A percentile compares a stretch with the other conserved stretches of the same genome.
Evolutionary conservation across 495 filamentous ascomycete genomes (phyloP).

Genomic region (Podospora sp.): DNA sequence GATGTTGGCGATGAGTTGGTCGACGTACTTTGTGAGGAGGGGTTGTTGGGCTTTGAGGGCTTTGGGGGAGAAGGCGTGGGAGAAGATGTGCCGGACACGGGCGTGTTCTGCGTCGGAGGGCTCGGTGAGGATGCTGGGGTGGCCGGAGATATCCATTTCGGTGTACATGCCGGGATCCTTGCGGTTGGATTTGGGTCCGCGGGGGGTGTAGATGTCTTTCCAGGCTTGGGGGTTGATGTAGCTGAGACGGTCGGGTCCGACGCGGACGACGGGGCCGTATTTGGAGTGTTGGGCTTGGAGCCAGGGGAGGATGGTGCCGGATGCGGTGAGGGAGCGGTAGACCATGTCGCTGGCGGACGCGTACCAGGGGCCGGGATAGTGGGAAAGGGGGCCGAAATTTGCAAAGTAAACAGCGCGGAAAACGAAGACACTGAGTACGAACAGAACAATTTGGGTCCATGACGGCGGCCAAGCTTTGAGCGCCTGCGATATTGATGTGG

Average conservation of each 20-base stretch:
- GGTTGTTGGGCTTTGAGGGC: conserved; percentile 49
- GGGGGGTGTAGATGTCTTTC: conserved; percentile 52
- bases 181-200: conserved; percentile 22
- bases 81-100: conserved; percentile 41
- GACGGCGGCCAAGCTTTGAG: too few species aligned
- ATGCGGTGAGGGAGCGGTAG: conserved; percentile 24
- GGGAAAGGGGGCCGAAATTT: conserved; percentile 22
- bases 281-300: conserved; percentile 38
- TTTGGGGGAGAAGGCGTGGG: conserved; percentile 51
- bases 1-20: conserved; percentile 37
- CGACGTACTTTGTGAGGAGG: conserved; percentile 46
- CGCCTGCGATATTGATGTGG: too few species aligned
- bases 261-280: conserved; percentile 49
- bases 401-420: conserved; percentile 27
- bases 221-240: conserved; percentile 44
- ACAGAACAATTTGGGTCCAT: too few species aligned
- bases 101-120: conserved; percentile 25
- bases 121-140: conserved; percentile 12
- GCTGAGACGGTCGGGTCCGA: conserved; percentile 47
- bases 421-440: too few species aligned
- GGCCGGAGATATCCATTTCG: conserved; percentile 14
- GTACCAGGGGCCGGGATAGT: conserved; percentile 18
- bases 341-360: conserved; percentile 19
- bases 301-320: conserved; percentile 23
- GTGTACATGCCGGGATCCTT: conserved; percentile 20